These are phyloP conservation scores for Russula sp. DNA, from an alignment of 768 basidiomycete genomes.

Conservation along the genomic window DNA sequence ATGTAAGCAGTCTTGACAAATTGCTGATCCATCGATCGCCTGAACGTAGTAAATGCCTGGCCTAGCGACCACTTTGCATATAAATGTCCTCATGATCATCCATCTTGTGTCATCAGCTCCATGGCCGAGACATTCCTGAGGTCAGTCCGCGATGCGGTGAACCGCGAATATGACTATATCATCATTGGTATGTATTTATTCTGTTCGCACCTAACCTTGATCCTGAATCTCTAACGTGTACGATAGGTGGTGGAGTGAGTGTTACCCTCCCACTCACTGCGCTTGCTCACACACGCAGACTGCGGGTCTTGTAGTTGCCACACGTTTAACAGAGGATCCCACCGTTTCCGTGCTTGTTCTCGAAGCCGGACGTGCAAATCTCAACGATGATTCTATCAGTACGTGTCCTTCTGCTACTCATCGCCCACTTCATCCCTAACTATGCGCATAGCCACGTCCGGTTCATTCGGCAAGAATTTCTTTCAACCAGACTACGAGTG, in stretches of 20 bases:
- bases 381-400: conserved; percentile 27
- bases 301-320: conserved; percentile 28
- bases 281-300: background rate
- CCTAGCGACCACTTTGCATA: background rate
- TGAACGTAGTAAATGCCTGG: background rate
- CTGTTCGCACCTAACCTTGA: background rate
- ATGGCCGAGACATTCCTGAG: conserved; percentile 17
- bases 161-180: conserved; percentile 14
- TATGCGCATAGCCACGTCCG: conserved; percentile 12
- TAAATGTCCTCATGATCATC: background rate
- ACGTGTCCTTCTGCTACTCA: background rate
- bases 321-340: conserved; percentile 33
- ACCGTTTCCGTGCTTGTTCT: conserved; percentile 31
- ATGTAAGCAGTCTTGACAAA: background rate
- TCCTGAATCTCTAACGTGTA: no score
- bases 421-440: background rate
- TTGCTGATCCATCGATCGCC: background rate
- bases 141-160: conserved; percentile 1
- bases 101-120: background rate
- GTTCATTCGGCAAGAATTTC: conserved; percentile 26
- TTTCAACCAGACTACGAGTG: conserved; percentile 30
- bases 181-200: background rate
- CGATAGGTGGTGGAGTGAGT: background rate
- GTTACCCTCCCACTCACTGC: background rate
- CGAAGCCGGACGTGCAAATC: conserved; percentile 32